Evolutionary conservation across 345 rosid genomes (phyloP), one percentile per base, ranked within the genome.

Genomic region (Moricandia arvensis): DNA sequence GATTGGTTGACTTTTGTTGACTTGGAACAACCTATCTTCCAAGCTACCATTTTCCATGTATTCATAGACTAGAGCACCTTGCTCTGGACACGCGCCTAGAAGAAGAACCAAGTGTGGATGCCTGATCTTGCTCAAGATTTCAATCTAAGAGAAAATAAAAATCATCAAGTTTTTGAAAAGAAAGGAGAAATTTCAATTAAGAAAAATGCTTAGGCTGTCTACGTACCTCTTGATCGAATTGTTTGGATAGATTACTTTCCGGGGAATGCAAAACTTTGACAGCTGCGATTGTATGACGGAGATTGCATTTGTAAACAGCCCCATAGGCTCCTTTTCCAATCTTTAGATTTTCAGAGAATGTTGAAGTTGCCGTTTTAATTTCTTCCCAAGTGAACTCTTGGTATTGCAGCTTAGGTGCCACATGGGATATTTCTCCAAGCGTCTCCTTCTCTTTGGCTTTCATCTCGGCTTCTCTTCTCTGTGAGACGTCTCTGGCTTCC

Each of bases 101-200:
- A 93, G 98, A 38, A 91, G 90, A 68, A 93, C 89, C 84, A 93
- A 79, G 87, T 93, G 91, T 0, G 96, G 98, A 53, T 93, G 98
- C 7, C 85, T 89, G 55, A 89, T 85, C 80, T 82, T 89, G 87
- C 94, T 89, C 85, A 93, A 83, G 72, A 93, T 81, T 63, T 91
- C 93, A 21, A 93, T 81, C 97, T 93, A 87, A 71, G 73, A n/a
- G 47, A 41, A 13, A 59, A 33, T 13, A 5, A 70, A 49, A 43
- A 58, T 51, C n/a, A 21, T 63, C 24, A 83, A 68, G 0, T 21
- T 8, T 18, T 21, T 21, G 24, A 21, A 21, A 21, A 21, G 24
- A 21, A 21, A 21, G 24, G 24, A 21, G 24, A 13, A 7, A n/a
- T 55, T 70, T 15, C 21, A 34, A 63, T 24, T 9, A 67, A 24